Conservation (phyloP, 2,329 filamentous ascomycete genomes). For the Pseudonectria foliicola region DNA sequence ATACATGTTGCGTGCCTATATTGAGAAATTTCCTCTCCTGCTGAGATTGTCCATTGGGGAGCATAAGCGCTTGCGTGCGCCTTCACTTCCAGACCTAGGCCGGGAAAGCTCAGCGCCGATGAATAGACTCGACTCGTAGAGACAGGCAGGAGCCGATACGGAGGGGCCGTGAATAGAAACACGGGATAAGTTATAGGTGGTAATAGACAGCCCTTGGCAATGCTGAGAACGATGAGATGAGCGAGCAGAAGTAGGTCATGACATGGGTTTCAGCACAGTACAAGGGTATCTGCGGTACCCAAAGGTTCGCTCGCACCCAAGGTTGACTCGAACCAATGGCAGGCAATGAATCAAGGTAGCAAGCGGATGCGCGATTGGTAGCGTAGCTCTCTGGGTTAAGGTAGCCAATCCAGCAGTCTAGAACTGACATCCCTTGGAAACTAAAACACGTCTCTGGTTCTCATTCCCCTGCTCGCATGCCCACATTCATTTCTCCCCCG, state of each 20-base stretch:
- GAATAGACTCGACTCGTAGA: no score
- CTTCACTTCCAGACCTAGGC: no score
- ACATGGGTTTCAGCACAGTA: not conserved
- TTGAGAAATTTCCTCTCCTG: no score
- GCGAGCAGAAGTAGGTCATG: not conserved
- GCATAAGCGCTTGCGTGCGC: not conserved
- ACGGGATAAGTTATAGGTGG: no score
- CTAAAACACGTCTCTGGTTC: conserved; percentile 22
- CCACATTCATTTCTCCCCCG: conserved; percentile 2
- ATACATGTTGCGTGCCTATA: conserved; percentile 4
- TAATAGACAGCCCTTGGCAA: no score
- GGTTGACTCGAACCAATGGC: conserved; percentile 7
- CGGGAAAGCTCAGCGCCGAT: no score
- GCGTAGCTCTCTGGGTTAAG: conserved; percentile 6
- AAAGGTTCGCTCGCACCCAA: not conserved
- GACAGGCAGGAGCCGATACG: no score
- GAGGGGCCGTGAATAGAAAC: no score
- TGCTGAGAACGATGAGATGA: not conserved
- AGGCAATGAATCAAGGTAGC: conserved; percentile 6
- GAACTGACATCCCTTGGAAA: conserved; percentile 23
- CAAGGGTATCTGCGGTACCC: not conserved
- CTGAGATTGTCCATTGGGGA: no score
- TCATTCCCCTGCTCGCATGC: conserved; percentile 7
- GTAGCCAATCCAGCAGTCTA: conserved; percentile 6
- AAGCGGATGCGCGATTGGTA: not conserved